Evolutionary conservation across 768 basidiomycete genomes (phyloP), one percentile per base, ranked within the genome.

Genomic region (Phlegmacium glaucopus): DNA sequence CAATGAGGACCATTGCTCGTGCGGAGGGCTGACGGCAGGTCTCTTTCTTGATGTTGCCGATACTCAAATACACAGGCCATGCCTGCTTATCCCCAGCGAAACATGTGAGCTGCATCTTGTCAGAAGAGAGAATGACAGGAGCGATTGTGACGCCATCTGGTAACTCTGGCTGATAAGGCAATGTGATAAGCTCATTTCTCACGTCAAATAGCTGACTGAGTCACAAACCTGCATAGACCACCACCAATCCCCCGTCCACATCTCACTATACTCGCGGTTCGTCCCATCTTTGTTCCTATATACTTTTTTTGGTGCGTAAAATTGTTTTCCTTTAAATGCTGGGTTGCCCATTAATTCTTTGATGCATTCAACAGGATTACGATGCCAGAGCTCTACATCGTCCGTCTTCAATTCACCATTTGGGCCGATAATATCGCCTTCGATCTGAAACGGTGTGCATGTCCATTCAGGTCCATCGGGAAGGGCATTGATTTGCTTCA

Each of bases 11-110:
- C 8, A 63, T 51, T 0, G 62, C 72, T 13, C 55, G 63, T 6
- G 44, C 40, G 0, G 66, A 68, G 0, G 70, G 42, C 68, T 58
- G 3, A 62, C 55, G 1, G 55, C 57, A 11, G 66, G 56, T 3
- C 54, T 51, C 41, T 71, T 74, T 0, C 9, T 74, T 57, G 34
- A 75, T 74, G 0, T 67, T 44, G 1, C 48, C 72, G 41, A 75
- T 66, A 0, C 72, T 69, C 8, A 76, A 39, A 51, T 77, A 77
- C 0, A 77, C 63, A 0, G 74, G 73, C 51, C 69, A 75, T 1
- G 70, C 68, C 16, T 51, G 44, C 50, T 74, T 71, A 49, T 68
- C 63, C 4, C 65, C 51, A 44, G 9, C 13, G 30, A 75, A 72
- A 2, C 56, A 40, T 0, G 70, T 69, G 0, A 75, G 53, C 26